These are phyloP conservation scores for Megacollybia marginata DNA, from an alignment of 768 basidiomycete species.

Conservation along the genomic window DNA sequence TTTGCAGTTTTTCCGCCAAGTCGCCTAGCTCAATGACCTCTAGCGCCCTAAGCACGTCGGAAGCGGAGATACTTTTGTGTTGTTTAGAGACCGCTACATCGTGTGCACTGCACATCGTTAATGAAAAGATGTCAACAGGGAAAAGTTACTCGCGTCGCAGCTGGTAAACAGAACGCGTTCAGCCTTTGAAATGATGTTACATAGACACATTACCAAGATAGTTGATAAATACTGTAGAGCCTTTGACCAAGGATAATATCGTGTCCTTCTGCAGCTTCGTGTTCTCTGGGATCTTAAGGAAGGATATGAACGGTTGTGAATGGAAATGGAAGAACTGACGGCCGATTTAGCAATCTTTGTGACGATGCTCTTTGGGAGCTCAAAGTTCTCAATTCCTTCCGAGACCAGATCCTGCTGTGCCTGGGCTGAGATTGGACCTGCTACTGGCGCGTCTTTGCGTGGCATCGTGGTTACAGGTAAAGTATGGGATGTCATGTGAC, in stretches of 20 bases:
- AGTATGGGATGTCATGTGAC: too few relatives aligned
- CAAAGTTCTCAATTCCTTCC: slow-evolving; percentile 84
- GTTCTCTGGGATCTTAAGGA: slow-evolving; percentile 66
- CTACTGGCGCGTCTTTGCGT: slow-evolving; percentile 50
- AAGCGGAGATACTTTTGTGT: slow-evolving; percentile 83
- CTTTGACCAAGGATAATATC: slow-evolving; percentile 75
- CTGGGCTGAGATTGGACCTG: slow-evolving; percentile 56
- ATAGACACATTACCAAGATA: slow-evolving; percentile 64
- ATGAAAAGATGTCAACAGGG: background rate
- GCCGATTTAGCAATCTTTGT: slow-evolving; percentile 81
- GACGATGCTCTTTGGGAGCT: slow-evolving; percentile 78
- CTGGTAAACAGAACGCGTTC: slow-evolving; percentile 15
- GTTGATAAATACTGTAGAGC: slow-evolving; percentile 92
- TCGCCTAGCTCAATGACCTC: slow-evolving; percentile 75
- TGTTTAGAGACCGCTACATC: slow-evolving; percentile 80
- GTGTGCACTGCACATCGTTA: slow-evolving; percentile 55
- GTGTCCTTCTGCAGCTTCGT: slow-evolving; percentile 89
- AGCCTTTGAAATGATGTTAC: too few relatives aligned
- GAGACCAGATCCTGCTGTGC: slow-evolving; percentile 75
- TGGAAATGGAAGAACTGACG: slow-evolving; percentile 34
- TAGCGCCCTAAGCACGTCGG: slow-evolving; percentile 84
- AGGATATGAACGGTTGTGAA: background rate
- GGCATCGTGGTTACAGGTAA: slow-evolving; percentile 41
- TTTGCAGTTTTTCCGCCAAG: slow-evolving; percentile 52
- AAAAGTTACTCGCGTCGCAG: slow-evolving; percentile 37